phyloP scores from a whole-genome alignment of 1,139 yeast genomes.

The Oligophagozyma castellii region DNA sequence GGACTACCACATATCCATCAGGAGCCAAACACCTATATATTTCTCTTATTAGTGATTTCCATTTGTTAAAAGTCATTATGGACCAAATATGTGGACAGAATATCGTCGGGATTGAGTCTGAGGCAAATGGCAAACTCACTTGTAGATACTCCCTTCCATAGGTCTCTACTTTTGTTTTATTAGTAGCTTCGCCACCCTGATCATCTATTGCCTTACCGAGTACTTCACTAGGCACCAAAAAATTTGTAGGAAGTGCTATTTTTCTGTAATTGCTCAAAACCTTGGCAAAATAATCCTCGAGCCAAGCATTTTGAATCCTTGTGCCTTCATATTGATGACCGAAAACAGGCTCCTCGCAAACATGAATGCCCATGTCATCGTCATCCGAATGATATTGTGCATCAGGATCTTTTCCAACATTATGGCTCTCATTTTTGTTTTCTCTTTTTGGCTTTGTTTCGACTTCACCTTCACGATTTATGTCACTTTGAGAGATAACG shows the following conservation, averaged over 20 bases:
- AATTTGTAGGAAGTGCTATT: conserved; percentile 11
- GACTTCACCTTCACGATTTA: neutral
- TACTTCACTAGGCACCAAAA: conserved; percentile 6
- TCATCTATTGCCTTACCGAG: conserved; percentile 3
- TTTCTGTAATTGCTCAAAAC: conserved; percentile 11
- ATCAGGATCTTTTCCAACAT: neutral
- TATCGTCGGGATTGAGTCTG: conserved; percentile 16
- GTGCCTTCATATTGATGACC: neutral
- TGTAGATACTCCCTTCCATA: conserved; percentile 13
- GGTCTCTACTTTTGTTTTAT: conserved; percentile 7
- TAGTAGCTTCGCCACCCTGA: no score
- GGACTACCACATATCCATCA: conserved; percentile 19
- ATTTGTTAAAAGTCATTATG: conserved; percentile 13
- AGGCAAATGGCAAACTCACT: conserved; percentile 16
- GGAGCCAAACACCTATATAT: conserved; percentile 17
- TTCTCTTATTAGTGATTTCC: conserved; percentile 19
- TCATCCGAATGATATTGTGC: neutral
- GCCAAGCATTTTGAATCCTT: conserved; percentile 5
- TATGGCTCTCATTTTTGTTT: neutral
- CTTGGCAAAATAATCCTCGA: conserved; percentile 12
- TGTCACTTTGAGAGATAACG: neutral
- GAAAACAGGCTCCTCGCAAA: neutral
- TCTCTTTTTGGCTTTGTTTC: neutral
- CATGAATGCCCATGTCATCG: neutral
- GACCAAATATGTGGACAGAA: conserved; percentile 21